Base-by-base conservation (phyloP, 768 basidiomycete species). In the Lactarius hatsudake region DNA sequence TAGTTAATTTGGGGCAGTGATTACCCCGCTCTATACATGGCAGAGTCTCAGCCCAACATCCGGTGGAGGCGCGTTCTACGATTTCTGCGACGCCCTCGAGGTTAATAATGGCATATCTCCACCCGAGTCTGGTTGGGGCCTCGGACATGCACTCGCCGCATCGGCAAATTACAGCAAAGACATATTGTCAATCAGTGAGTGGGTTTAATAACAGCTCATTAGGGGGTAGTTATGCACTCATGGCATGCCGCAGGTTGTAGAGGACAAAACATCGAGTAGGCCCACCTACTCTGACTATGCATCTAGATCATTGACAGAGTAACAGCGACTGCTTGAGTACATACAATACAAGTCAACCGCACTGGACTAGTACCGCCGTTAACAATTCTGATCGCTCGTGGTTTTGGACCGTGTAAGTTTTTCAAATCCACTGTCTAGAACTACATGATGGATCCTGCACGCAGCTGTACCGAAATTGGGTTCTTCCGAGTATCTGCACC, bases 1-100 rank as follows among this genome's bases (percentile, higher is more conserved):
- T 79, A 0, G 68, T 72, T 72, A 88, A 89, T 79, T 84, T 2
- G 78, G 87, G 67, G 86, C 88, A 7, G 77, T 90, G 20, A 18
- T 0, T 45, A 0, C 18, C 18, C 20, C 43, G 43, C 18, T 45
- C 43, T 8, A 1, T 9, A 0, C 1, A 45, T 45, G 43, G 18
- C 43, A 45, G 7, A 18, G 7, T 18, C 43, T 45, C 43, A n/a
- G n/a, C n/a, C n/a, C 20, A 18, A 18, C 7, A 7, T 45, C 43
- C 6, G 7, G 8, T 45, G n/a, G n/a, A n/a, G n/a, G n/a, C n/a
- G n/a, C n/a, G 20, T 45, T 45, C 43, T 45, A 45, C 20, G 20
- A 45, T 20, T 45, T 45, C 43, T 45, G 43, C 43, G 43, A 45
- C 20, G 43, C 8, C 18, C 43, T 45, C 9, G 43, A 45, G 20